Evolutionary conservation across 169 alveolate species (phyloP), one percentile per base, ranked within the genome.

Genomic region (Babesia caballi): DNA sequence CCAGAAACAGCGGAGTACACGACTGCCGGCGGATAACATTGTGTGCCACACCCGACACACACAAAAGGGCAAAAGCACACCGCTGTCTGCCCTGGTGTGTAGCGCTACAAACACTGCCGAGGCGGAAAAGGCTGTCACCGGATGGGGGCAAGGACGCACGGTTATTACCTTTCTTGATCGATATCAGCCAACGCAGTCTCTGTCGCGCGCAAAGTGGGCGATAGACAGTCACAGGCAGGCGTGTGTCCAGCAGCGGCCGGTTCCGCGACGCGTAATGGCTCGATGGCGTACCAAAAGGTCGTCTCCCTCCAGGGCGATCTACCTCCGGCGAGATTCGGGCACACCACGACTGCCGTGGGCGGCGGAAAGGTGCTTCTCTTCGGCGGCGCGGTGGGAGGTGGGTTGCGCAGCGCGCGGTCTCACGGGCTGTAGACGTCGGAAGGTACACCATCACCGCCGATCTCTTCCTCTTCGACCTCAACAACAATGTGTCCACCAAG

Each of bases 301-400:
- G 58, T 78, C 70, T 83, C 90, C 56, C 93, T 76, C 61, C 87
- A 89, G 70, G 98, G 98, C 56, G 97, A 96, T 40, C 84, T 94
- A 46, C 99, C 99, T 44, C 91, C 92, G 27, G 96, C 99, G 21
- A 87, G 99, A 53, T 97, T 97, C 76, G 99, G 99, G 4, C 99
- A 97, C 75, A 95, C 98, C 25, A 93, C 97, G 14, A 96, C 99
- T 38, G 83, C 91, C 58, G 94, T 97, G 23, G 96, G 96, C 4
- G 92, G 85, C 51, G 91, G 93, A 7, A 93, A 91, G 75, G 97
- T 93, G 41, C 89, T 95, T 27, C 66, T 95, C 63, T 95, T 95
- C 80, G 98, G 98, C 35, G 98, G 98, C 25, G 98, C 98, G 11
- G 91, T 96, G 25, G 98, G 98, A n/a, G 97, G 90, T 84, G 27